These are phyloP conservation scores for Neofusicoccum umdonicola DNA, from an alignment of 2,329 filamentous ascomycete species.

Conservation along the genomic window DNA sequence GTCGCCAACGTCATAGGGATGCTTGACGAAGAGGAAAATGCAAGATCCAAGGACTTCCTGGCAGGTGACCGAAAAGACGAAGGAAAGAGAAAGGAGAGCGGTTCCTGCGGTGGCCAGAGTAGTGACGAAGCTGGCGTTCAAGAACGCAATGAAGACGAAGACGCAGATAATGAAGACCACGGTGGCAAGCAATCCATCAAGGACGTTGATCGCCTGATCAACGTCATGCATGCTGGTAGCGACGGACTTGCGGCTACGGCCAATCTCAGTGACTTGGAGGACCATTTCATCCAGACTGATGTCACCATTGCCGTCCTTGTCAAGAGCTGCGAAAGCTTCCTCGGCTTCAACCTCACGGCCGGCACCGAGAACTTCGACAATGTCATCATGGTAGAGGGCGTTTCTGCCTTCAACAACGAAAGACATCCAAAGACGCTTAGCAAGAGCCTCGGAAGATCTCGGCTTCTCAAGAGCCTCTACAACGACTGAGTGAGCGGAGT, in stretches of 20 bases:
- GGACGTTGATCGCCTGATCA: constrained; percentile 85
- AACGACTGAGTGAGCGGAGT: constrained; percentile 84
- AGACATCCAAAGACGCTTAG: constrained; percentile 96
- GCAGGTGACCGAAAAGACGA: constrained; percentile 87
- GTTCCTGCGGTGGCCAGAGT: constrained; percentile 89
- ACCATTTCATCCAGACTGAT: constrained; percentile 96
- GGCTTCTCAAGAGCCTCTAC: constrained; percentile 84
- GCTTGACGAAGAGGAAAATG: constrained; percentile 98
- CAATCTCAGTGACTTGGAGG: constrained; percentile 78
- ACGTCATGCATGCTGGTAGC: constrained; percentile 96
- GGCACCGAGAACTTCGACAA: constrained; percentile 80
- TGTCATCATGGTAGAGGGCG: constrained; percentile 73
- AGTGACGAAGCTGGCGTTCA: constrained; percentile 80
- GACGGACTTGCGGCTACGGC: constrained; percentile 83
- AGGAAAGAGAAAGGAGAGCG: constrained; percentile 89
- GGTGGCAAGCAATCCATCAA: constrained; percentile 81
- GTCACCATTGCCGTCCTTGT: constrained; percentile 87
- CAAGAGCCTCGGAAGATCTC: constrained; percentile 82
- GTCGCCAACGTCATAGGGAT: constrained; percentile 94
- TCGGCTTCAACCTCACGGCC: constrained; percentile 75
- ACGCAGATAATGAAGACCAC: constrained; percentile 78
- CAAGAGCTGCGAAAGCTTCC: constrained; percentile 77
- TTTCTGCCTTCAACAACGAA: constrained; percentile 90
- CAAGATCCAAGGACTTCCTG: constrained; percentile 97
- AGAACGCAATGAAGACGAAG: constrained; percentile 85